Evolutionary conservation across 169 alveolate genomes (phyloP), one percentile per base, ranked within the genome.

Genomic region (Plasmodium gonderi): DNA sequence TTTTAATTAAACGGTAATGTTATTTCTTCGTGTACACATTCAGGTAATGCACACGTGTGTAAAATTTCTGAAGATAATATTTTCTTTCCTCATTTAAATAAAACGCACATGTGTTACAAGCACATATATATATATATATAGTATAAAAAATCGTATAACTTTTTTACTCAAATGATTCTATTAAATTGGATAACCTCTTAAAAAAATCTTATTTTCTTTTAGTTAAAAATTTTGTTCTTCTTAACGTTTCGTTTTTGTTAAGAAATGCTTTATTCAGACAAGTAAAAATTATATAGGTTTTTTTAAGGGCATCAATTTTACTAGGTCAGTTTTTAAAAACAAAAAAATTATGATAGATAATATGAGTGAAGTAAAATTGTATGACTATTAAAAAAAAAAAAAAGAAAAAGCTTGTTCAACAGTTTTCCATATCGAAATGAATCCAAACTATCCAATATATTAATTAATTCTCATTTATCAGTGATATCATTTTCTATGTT

Each of bases 401-500:
- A 20, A 60, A 60, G 72, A 60, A 60, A 60, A 60, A 20, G 17
- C 72, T 60, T 17, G 38, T 17, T 60, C 72, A 29, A 60, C 36
- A 60, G 72, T 12, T 20, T 60, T 23, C 26, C 5, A 36, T 5
- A 60, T 60, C 33, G 26, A 23, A 60, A 60, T 60, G 72, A 29
- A 60, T 23, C 17, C 40, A 60, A 36, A 6, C 72, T n/a, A 60
- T 23, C 33, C 72, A 60, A 36, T 36, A 60, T 60, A 60, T 23
- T 3, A 29, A 60, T 36, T 64, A 44, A 17, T 23, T 31, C 9
- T 64, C 47, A 23, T 36, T 80, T 49, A 60, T 64, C 44, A 38
- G 91, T 6, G n/a, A 47, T 42, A 4, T 80, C 91, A 42, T 80
- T 64, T 64, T 60, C 90, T 54, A 17, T 47, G 45, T 60, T 38